Conservation (phyloP, 2,329 filamentous ascomycete genomes). For the Aspergillus pseudotamarii region DNA sequence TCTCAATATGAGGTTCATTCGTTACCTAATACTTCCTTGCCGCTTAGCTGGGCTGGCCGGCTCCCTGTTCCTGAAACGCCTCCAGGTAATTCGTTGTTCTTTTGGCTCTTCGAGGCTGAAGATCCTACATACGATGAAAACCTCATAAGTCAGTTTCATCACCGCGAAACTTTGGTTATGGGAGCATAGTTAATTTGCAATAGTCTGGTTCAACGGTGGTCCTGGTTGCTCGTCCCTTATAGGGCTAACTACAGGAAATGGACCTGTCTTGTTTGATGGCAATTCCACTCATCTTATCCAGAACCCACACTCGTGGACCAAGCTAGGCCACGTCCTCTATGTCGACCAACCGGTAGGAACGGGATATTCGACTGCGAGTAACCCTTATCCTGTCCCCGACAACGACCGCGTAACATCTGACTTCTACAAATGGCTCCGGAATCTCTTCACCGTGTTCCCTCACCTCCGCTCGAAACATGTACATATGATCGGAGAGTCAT, state of each 20-base stretch:
- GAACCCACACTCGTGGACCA: conserved; percentile 35
- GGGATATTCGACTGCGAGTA: conserved; percentile 36
- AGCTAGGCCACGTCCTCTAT: conserved; percentile 39
- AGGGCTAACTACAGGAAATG: conserved; percentile 27
- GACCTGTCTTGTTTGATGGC: conserved; percentile 15
- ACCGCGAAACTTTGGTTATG: conserved; percentile 1
- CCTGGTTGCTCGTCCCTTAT: conserved; percentile 40
- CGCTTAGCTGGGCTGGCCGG: conserved; percentile 39
- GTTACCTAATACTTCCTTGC: conserved; percentile 32
- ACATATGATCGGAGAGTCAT: conserved; percentile 43
- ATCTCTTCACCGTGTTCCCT: conserved; percentile 35
- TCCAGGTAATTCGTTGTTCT: conserved; percentile 38
- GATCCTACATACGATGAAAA: conserved; percentile 33
- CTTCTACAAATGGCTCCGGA: conserved; percentile 35
- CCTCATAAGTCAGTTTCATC: conserved; percentile 33
- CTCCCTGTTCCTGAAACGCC: conserved; percentile 32
- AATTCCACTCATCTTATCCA: conserved; percentile 25
- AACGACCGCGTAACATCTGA: conserved; percentile 33
- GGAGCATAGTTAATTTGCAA: conserved; percentile 1
- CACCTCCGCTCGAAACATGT: conserved; percentile 34
- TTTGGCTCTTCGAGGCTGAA: conserved; percentile 41
- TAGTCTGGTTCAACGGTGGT: conserved; percentile 42
- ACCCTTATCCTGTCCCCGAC: conserved; percentile 29
- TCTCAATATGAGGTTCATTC: conserved; percentile 32
- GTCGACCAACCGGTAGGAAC: conserved; percentile 42